Percentiles rank a stretch among this genome's conserved stretches.
phyloP scores from a whole-genome alignment of 2,329 filamentous ascomycete genomes.

The Clarireedia monteithiana region DNA sequence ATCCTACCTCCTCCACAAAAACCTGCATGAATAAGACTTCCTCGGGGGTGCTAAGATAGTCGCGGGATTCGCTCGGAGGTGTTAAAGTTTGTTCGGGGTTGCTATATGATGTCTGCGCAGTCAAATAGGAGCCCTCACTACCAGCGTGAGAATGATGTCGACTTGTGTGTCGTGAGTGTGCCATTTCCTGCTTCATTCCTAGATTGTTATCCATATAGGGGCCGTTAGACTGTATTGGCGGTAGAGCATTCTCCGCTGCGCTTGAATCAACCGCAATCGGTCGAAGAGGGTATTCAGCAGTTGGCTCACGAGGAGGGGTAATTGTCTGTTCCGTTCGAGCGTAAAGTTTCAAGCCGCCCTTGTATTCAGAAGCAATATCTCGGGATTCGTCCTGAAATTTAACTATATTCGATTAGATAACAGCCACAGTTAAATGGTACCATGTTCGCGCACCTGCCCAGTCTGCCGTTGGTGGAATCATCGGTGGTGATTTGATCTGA shows the following conservation, averaged over 20 bases:
- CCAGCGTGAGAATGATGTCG: slow-evolving; percentile 28
- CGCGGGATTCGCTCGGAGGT: slow-evolving; percentile 39
- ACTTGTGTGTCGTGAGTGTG: slow-evolving; percentile 22
- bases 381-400: slow-evolving; percentile 84
- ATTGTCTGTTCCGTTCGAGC: slow-evolving; percentile 41
- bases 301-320: slow-evolving; percentile 26
- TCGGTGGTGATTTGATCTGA: slow-evolving; percentile 59
- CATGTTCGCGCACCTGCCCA: slow-evolving; percentile 46
- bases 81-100: slow-evolving; percentile 28
- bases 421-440: not conserved
- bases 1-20: slow-evolving; percentile 80
- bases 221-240: slow-evolving; percentile 25
- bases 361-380: slow-evolving; percentile 83
- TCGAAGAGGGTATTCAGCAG: slow-evolving; percentile 20
- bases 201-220: slow-evolving; percentile 21
- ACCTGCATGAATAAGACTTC: slow-evolving; percentile 87
- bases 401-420: slow-evolving; percentile 36
- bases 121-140: slow-evolving; percentile 27
- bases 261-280: slow-evolving; percentile 13
- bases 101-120: slow-evolving; percentile 32
- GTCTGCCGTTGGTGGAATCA: slow-evolving; percentile 52
- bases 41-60: slow-evolving; percentile 65
- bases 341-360: slow-evolving; percentile 70
- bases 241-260: slow-evolving; percentile 22
- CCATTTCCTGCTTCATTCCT: slow-evolving; percentile 20